Evolutionary conservation across 176 grass and related monocot genomes (phyloP), one percentile per base, ranked within the genome.

Genomic region (Hordeum marinum): DNA sequence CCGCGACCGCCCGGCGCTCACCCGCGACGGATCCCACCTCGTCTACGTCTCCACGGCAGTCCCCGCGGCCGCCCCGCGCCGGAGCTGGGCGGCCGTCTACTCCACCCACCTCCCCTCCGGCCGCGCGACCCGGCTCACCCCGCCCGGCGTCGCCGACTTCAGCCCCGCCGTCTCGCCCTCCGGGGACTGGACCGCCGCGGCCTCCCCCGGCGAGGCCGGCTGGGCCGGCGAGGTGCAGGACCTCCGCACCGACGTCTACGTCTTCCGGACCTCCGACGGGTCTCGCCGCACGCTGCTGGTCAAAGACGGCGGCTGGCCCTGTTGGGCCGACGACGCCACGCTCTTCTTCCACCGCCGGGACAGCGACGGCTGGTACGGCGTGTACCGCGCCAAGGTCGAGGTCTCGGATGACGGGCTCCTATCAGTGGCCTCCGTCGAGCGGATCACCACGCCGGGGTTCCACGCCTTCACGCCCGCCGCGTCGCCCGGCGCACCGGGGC

Each of bases 381-480:
- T 95, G 29, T 94, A 93, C 87, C 86, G 90, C 42, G 96, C 93
- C 78, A 64, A 6, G 48, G 13, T 98, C 34, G 77, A 61, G 4
- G 26, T 85, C 78, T 82, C 72, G 4, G 73, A 7, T 21, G 69
- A 72, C 46, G 41, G 17, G 13, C 63, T 81, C 9, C 63, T 79
- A 5, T 75, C 85, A 0, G 29, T 85, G 54, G 39, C 48, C 11
- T 90, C 90, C 52, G 85, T 92, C 6, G 67, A 84, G 71, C 78
- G 89, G 4, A 78, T 98, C 72, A 98, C 93, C 11, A 82, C 87
- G 73, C 76, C 91, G 2, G 89, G 89, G 6, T 92, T 98, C 90
- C 96, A 98, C 76, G 91, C 96, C 8, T 98, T 98, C 93, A 98
- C 93, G 10, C 95, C 93, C 0, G 91, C 95, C 1, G 80, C 85